Conservation (phyloP, 2,329 filamentous ascomycete species). For the Alternaria conjuncta region DNA sequence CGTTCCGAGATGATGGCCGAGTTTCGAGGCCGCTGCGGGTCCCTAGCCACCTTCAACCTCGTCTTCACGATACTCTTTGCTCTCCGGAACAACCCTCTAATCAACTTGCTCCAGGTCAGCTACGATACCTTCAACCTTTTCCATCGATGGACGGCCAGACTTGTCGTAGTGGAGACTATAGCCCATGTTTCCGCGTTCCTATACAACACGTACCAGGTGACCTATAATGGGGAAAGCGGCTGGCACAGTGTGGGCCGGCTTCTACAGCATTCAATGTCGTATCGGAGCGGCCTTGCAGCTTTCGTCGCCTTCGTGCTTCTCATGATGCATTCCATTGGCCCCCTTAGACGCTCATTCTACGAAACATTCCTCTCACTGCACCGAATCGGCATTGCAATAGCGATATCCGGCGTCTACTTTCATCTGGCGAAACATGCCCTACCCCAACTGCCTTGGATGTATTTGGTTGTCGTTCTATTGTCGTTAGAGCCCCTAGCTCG, state of each 20-base stretch:
- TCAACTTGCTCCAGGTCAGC: conserved; percentile 70
- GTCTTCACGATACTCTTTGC: conserved; percentile 73
- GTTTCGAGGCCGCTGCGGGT: conserved; percentile 68
- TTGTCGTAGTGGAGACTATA: conserved; percentile 70
- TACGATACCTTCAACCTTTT: conserved; percentile 81
- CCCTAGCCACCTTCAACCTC: conserved; percentile 77
- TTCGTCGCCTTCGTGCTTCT: conserved; percentile 65
- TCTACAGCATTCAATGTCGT: conserved; percentile 52
- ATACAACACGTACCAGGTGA: conserved; percentile 46
- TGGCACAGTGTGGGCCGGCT: conserved; percentile 30
- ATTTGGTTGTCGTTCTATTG: conserved; percentile 68
- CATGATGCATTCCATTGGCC: conserved; percentile 69
- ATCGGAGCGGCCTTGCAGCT: conserved; percentile 66
- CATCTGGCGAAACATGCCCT: conserved; percentile 62
- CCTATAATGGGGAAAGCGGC: conserved; percentile 55
- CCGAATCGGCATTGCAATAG: conserved; percentile 65
- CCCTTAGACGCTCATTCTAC: conserved; percentile 77
- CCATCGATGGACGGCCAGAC: conserved; percentile 77
- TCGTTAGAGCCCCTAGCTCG: conserved; percentile 64
- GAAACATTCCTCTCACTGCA: conserved; percentile 76
- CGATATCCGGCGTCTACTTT: conserved; percentile 68
- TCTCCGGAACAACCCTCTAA: conserved; percentile 76
- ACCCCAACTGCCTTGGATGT: conserved; percentile 65
- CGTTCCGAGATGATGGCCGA: conserved; percentile 71
- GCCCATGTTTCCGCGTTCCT: conserved; percentile 68